phyloP scores from a whole-genome alignment of 495 filamentous ascomycete genomes.

The Melanomma pulvis-pyrius region DNA sequence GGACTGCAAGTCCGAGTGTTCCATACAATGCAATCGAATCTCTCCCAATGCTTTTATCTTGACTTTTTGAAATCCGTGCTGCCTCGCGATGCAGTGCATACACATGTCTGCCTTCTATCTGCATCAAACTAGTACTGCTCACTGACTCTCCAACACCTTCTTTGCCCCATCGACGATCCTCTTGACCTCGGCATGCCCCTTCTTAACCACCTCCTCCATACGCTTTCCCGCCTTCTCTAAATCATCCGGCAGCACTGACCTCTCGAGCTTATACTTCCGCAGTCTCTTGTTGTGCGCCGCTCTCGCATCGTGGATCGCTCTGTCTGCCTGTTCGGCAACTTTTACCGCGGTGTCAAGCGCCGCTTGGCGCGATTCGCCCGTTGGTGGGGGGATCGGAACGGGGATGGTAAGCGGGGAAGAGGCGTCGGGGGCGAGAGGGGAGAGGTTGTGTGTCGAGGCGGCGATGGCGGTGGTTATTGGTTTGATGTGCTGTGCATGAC shows the following conservation, averaged over 20 bases:
- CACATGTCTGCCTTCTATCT: too few species aligned
- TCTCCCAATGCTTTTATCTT: too few species aligned
- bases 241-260: conserved; percentile 66
- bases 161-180: conserved; percentile 66
- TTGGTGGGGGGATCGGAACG: conserved; percentile 70
- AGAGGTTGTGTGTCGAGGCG: conserved; percentile 67
- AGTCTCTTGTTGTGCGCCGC: conserved; percentile 65
- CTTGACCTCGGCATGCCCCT: conserved; percentile 67
- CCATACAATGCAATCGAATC: too few species aligned
- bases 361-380: conserved; percentile 60
- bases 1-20: too few species aligned
- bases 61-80: too few species aligned
- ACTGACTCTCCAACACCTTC: conserved; percentile 56
- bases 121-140: too few species aligned
- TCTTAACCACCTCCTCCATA: conserved; percentile 75
- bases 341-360: conserved; percentile 59
- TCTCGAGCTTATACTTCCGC: conserved; percentile 60
- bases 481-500: conserved; percentile 65
- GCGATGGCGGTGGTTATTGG: conserved; percentile 72
- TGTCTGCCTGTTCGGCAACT: conserved; percentile 63
- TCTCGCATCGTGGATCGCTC: conserved; percentile 58
- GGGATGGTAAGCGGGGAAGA: conserved; percentile 71
- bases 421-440: conserved; percentile 65
- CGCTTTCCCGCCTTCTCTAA: conserved; percentile 60
- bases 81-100: too few species aligned